Percentiles rank a stretch among this genome's conserved stretches.
Conservation (phyloP, 2,329 filamentous ascomycete genomes). For the Lecanicillium sp. region DNA sequence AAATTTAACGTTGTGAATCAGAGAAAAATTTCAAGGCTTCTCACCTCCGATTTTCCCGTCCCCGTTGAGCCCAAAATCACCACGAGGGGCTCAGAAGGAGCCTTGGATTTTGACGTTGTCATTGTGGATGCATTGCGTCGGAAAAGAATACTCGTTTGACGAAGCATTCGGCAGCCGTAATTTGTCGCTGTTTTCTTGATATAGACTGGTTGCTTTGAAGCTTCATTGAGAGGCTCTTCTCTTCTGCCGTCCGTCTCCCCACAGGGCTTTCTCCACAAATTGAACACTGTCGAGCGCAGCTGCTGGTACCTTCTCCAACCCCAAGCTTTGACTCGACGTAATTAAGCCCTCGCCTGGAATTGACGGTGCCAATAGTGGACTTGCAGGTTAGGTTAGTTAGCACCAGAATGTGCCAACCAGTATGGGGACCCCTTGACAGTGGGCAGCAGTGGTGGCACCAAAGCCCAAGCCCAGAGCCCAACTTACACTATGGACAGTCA, state of each 20-base stretch:
- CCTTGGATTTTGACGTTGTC: constrained; percentile 25
- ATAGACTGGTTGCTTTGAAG: background rate
- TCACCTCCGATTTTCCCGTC: constrained; percentile 87
- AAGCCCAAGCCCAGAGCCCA: background rate
- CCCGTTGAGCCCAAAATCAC: constrained; percentile 85
- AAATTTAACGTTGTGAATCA: constrained; percentile 12
- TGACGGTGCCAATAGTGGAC: too few relatives aligned
- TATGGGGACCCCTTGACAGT: too few relatives aligned
- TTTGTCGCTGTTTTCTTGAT: background rate
- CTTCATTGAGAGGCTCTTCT: too few relatives aligned
- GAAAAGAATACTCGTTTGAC: constrained; percentile 12
- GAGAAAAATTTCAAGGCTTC: constrained; percentile 16
- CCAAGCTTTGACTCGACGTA: too few relatives aligned
- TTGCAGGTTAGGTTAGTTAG: too few relatives aligned
- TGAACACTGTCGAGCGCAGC: background rate
- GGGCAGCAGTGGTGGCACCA: too few relatives aligned
- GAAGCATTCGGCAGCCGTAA: constrained; percentile 11
- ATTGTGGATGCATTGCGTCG: constrained; percentile 35
- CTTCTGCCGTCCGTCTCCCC: background rate
- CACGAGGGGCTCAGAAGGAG: constrained; percentile 58
- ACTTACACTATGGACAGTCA: constrained; percentile 7
- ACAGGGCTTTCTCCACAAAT: constrained; percentile 6
- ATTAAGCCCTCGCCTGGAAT: too few relatives aligned
- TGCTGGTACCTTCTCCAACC: background rate
- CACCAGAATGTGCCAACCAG: too few relatives aligned